A percentile compares a stretch with the other conserved stretches of the same genome.
phyloP scores from a whole-genome alignment of 768 basidiomycete species.

The Suillus weaverae region DNA sequence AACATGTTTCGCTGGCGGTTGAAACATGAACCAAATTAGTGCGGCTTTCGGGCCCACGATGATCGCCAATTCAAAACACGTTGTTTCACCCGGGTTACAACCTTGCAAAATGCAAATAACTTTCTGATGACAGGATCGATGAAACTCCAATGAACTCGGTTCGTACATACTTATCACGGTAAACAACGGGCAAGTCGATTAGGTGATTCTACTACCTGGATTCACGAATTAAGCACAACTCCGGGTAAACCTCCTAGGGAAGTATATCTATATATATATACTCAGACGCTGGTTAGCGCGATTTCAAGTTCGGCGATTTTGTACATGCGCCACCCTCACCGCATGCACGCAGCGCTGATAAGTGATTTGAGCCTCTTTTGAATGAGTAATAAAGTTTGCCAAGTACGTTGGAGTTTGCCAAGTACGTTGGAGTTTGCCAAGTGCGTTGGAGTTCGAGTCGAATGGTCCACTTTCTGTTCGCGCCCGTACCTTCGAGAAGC shows the following conservation, averaged over 20 bases:
- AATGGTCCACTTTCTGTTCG: background rate
- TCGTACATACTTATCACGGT: background rate
- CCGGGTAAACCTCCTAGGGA: background rate
- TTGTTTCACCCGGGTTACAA: background rate
- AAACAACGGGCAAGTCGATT: background rate
- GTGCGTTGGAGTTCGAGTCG: background rate
- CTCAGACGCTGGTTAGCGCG: background rate
- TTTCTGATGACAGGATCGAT: background rate
- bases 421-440: background rate
- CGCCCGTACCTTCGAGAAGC: constrained; percentile 6
- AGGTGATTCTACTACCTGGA: background rate
- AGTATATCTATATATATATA: background rate
- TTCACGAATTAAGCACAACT: background rate
- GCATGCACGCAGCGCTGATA: background rate
- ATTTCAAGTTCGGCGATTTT: background rate
- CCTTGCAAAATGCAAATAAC: background rate
- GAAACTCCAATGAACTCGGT: background rate
- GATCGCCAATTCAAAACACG: background rate
- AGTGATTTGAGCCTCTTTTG: background rate
- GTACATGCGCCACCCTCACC: background rate
- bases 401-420: background rate
- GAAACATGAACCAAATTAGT: background rate
- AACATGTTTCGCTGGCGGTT: background rate
- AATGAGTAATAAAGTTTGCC: constrained; percentile 1
- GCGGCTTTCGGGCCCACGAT: background rate